Percentiles rank a stretch among this genome's conserved stretches.
Evolutionary conservation across 2,329 filamentous ascomycete genomes (phyloP).

Genomic region (Nothopassalora personata): DNA sequence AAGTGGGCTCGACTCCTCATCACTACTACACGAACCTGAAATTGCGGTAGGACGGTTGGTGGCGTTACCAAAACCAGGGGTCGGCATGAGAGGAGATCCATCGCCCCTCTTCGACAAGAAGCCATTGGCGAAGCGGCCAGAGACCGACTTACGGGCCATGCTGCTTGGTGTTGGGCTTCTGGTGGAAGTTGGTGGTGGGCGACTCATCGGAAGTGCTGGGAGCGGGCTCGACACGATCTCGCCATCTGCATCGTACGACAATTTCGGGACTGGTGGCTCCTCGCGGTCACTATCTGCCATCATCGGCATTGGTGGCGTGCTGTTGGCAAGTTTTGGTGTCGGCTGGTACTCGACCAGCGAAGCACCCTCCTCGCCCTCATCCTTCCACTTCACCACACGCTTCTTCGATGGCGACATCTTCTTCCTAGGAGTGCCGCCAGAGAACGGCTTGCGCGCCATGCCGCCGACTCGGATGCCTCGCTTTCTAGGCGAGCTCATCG

Average conservation of each 20-base stretch:
- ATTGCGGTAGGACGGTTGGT: slow-evolving; percentile 44
- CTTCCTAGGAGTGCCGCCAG: slow-evolving; percentile 64
- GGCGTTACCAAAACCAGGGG: slow-evolving; percentile 28
- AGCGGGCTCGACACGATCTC: slow-evolving; percentile 30
- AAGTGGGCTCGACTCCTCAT: slow-evolving; percentile 48
- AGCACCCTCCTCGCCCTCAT: slow-evolving; percentile 80
- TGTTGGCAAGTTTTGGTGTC: slow-evolving; percentile 66
- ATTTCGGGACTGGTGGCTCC: slow-evolving; percentile 42
- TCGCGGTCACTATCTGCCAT: slow-evolving; percentile 7
- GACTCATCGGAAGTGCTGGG: slow-evolving; percentile 43
- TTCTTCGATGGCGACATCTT: slow-evolving; percentile 61
- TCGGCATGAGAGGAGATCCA: slow-evolving; percentile 44
- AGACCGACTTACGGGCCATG: slow-evolving; percentile 46
- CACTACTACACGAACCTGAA: slow-evolving; percentile 55
- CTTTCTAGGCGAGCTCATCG: slow-evolving; percentile 71
- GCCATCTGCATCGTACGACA: slow-evolving; percentile 36
- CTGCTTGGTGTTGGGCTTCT: slow-evolving; percentile 52
- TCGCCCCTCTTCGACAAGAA: slow-evolving; percentile 66
- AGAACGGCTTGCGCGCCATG: slow-evolving; percentile 55
- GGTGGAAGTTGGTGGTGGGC: background rate
- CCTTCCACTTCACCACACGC: slow-evolving; percentile 82
- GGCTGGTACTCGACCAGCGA: slow-evolving; percentile 80
- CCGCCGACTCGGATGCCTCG: slow-evolving; percentile 53
- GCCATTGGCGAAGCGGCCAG: slow-evolving; percentile 75
- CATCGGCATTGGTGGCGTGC: slow-evolving; percentile 47